Evolutionary conservation across 2,329 filamentous ascomycete species (phyloP).

Genomic region (Cyphellophora europaea): DNA sequence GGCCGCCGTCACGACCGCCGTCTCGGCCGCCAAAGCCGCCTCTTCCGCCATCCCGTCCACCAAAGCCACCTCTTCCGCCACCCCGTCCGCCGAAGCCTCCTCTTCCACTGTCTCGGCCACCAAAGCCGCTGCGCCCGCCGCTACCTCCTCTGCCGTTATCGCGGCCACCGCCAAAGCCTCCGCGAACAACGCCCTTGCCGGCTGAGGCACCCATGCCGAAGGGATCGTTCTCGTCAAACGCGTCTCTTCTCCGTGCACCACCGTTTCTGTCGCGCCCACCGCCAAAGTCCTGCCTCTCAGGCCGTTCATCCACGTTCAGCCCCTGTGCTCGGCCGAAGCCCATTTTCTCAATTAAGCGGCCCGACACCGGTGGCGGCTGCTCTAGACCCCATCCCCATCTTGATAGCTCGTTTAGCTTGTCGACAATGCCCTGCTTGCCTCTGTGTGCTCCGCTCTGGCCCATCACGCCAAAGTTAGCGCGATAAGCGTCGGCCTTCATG

Average conservation of each 20-base stretch:
- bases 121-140: slow-evolving; percentile 3
- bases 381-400: slow-evolving; percentile 39
- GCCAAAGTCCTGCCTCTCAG: slow-evolving; percentile 1
- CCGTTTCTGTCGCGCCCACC: slow-evolving; percentile 2
- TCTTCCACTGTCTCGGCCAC: slow-evolving; percentile 7
- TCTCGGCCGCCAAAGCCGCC: slow-evolving; percentile 6
- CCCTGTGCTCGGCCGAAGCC: slow-evolving; percentile 21
- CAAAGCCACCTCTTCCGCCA: slow-evolving; percentile 1
- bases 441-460: slow-evolving; percentile 6
- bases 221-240: slow-evolving; percentile 5
- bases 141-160: slow-evolving; percentile 1
- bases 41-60: slow-evolving; percentile 6
- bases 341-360: slow-evolving; percentile 20
- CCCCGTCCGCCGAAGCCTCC: slow-evolving; percentile 2
- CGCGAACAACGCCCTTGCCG: neutral
- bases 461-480: slow-evolving; percentile 20
- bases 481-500: slow-evolving; percentile 24
- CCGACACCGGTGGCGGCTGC: slow-evolving; percentile 26
- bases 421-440: slow-evolving; percentile 31
- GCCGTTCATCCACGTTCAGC: slow-evolving; percentile 14
- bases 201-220: slow-evolving; percentile 5
- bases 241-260: slow-evolving; percentile 1
- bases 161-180: slow-evolving; percentile 2
- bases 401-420: slow-evolving; percentile 34
- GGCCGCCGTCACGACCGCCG: too few species aligned